phyloP scores from a whole-genome alignment of 2,329 filamentous ascomycete species.

The Calonectria ilicicola region DNA sequence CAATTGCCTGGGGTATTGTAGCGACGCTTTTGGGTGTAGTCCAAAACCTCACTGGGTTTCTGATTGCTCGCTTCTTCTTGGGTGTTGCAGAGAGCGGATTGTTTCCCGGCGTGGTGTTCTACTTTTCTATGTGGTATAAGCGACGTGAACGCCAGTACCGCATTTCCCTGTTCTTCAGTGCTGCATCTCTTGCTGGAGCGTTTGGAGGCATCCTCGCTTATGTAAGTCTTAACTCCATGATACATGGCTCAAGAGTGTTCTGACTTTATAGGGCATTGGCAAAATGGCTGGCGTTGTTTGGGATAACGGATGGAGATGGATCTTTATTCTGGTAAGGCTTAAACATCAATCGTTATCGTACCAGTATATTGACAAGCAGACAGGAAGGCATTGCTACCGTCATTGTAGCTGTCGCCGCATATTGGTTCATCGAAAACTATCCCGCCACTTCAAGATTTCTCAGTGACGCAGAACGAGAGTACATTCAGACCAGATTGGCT shows the following conservation, averaged over 20 bases:
- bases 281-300: constrained; percentile 65
- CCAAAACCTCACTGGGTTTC: constrained; percentile 62
- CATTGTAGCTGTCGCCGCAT: constrained; percentile 60
- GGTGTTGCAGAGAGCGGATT: constrained; percentile 66
- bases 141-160: constrained; percentile 65
- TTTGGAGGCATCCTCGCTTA: constrained; percentile 69
- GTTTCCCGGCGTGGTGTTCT: constrained; percentile 64
- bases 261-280: constrained; percentile 59
- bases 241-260: neutral
- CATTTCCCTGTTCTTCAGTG: constrained; percentile 68
- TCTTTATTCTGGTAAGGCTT: constrained; percentile 66
- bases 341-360: fast-evolving
- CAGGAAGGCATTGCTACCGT: constrained; percentile 69
- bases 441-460: constrained; percentile 71
- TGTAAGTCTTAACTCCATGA: constrained; percentile 43
- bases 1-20: constrained; percentile 66
- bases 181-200: constrained; percentile 65
- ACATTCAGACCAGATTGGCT: constrained; percentile 72
- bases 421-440: constrained; percentile 76
- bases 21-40: constrained; percentile 63
- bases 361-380: neutral
- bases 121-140: constrained; percentile 68
- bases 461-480: constrained; percentile 63
- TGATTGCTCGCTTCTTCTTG: constrained; percentile 66
- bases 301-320: constrained; percentile 67